Conservation (phyloP, 129 eudicot species). For the Pittosporum tobira region DNA sequence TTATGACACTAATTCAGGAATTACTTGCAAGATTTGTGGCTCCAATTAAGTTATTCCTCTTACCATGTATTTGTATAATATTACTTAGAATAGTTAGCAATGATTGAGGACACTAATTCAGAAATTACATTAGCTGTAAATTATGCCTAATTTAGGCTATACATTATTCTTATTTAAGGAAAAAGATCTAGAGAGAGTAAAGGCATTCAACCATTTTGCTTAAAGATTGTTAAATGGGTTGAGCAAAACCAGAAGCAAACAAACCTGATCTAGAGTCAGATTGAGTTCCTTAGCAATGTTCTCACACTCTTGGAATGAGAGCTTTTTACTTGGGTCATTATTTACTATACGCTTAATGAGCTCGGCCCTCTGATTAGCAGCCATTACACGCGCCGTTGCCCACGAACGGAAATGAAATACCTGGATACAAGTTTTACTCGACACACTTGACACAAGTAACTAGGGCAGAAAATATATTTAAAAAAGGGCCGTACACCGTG, state of each 20-base stretch:
- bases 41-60: too few species aligned
- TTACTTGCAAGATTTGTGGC: too few species aligned
- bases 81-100: too few species aligned
- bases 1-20: too few species aligned
- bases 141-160: too few species aligned
- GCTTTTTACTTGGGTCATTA: conserved; percentile 44
- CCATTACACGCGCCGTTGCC: conserved; percentile 70
- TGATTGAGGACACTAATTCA: too few species aligned
- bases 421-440: conserved; percentile 27
- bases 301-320: conserved; percentile 56
- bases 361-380: conserved; percentile 77
- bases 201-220: too few species aligned
- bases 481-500: neutral
- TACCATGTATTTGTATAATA: too few species aligned
- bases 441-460: conserved; percentile 1
- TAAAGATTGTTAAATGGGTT: too few species aligned
- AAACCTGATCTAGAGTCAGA: conserved; percentile 86
- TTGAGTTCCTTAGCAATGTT: conserved; percentile 68
- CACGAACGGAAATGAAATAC: conserved; percentile 58
- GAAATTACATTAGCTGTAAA: too few species aligned
- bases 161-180: too few species aligned
- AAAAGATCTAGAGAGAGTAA: too few species aligned
- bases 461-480: neutral
- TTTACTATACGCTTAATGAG: conserved; percentile 47
- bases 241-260: conserved; percentile 15